Base-by-base conservation (phyloP, 306 rosid genomes). In the Lathyrus oleraceus region DNA sequence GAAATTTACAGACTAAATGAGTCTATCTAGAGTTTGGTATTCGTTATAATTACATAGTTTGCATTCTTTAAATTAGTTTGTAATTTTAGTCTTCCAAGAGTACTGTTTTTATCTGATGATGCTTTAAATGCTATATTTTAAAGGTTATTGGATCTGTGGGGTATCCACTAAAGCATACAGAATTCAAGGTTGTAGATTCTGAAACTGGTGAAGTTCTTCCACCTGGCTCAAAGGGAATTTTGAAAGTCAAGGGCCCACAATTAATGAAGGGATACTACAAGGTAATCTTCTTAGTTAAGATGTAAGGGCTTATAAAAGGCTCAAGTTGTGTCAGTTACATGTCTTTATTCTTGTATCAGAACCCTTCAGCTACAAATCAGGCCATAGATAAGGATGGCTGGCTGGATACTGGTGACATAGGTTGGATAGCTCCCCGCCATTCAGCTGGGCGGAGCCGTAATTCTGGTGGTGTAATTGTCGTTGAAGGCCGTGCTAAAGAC, bases 131-230 rank as follows among this genome's bases (percentile, higher is more conserved):
- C 63, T 47, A 79, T 79, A 19, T 82, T 83, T 80, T 87, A 79
- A 84, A 93, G 98, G 97, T 93, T 79, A 80, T 93, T 79, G 97
- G 98, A 74, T 93, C 98, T 65, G 84, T 81, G 54, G 98, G 98
- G 78, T 90, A 81, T 81, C 98, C 98, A 42, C 79, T 90, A 47
- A 83, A 72, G 76, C 83, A 88, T 76, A 81, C 91, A 32, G 94
- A 93, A 67, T 82, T 93, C 82, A 88, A 85, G 85, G 67, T 88
- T 51, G 81, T 87, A 65, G 94, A 93, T 63, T 58, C 82, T 63
- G 97, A 90, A 85, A 88, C 88, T 43, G 87, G 81, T 67, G 85
- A 84, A 76, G 86, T 75, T 77, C 91, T 90, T 65, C 88, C 91
- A 57, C 89, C 86, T 76, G 98, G 98, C 59, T 79, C 88, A 75